Percentiles rank a stretch among this genome's conserved stretches.
phyloP scores from a whole-genome alignment of 1,284 basidiomycete genomes.

The Ganoderma leucocontextum region DNA sequence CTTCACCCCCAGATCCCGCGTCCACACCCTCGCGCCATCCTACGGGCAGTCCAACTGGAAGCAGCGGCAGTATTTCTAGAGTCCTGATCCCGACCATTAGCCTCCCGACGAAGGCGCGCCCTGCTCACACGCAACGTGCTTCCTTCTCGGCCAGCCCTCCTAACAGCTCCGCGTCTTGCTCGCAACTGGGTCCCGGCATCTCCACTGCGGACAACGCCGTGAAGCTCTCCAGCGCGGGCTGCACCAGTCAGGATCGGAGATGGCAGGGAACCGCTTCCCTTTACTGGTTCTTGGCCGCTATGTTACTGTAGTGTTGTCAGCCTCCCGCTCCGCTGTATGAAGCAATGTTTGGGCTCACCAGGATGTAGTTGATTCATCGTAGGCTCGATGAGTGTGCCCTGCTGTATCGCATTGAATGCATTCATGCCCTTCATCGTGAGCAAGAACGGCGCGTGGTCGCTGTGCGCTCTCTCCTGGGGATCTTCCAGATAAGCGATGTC shows the following conservation, averaged over 20 bases:
- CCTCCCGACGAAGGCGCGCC: constrained; percentile 25
- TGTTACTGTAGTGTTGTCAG: constrained; percentile 22
- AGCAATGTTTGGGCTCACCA: constrained; percentile 5
- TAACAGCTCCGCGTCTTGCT: constrained; percentile 12
- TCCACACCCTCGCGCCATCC: neutral
- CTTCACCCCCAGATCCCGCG: neutral
- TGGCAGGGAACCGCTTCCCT: constrained; percentile 13
- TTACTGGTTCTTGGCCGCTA: constrained; percentile 17
- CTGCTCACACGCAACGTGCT: constrained; percentile 12
- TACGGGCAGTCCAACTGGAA: neutral
- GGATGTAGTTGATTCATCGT: neutral
- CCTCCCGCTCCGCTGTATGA: neutral
- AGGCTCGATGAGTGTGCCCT: neutral
- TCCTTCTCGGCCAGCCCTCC: constrained; percentile 9
- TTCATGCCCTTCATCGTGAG: constrained; percentile 33
- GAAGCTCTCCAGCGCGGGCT: constrained; percentile 22
- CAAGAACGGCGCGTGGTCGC: constrained; percentile 38
- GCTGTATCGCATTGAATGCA: constrained; percentile 4
- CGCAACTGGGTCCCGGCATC: constrained; percentile 22
- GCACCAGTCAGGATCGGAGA: neutral
- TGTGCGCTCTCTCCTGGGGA: constrained; percentile 36
- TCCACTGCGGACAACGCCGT: constrained; percentile 17
- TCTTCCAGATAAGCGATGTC: constrained; percentile 37
- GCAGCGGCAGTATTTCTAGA: neutral
- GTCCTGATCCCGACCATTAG: constrained; percentile 25